Evolutionary conservation across 495 filamentous ascomycete species (phyloP), one percentile per base, ranked within the genome.

Genomic region (Xylaria bambusicola): DNA sequence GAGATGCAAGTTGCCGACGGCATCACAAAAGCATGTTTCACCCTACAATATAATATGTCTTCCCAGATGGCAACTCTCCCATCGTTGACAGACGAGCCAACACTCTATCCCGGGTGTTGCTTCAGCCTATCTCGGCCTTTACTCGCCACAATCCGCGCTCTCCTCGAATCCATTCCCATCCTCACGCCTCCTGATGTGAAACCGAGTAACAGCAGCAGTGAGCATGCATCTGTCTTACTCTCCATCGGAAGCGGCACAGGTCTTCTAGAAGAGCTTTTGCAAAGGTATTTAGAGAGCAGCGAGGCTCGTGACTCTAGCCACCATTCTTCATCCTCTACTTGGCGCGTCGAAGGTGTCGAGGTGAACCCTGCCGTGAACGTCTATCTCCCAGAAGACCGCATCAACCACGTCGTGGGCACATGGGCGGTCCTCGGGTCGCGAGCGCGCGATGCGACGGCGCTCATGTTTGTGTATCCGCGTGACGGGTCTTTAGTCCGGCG

Each of bases 391-490:
- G 29, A 48, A 6, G 45, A 49, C 23, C 55, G 45, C 44, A 31
- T 50, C 33, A 27, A 42, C 13, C 44, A 29, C 9, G 55, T 58
- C 10, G 18, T 9, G 0, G 55, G 55, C 3, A 58, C 45, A n/a
- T 58, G 44, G 44, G 55, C 55, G 6, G 45, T 58, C 3, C 29
- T 36, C 33, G 21, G 20, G n/a, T 42, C 55, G 8, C 55, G 44
- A 3, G 46, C 55, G 3, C 45, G 23, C 23, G 44, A 49, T 35
- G 55, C 55, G 18, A 17, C 21, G 8, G 55, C 17, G 23, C 46
- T 58, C 21, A n/a, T 58, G 23, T 58, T 58, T 45, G 55, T 50
- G 23, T 58, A 58, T 33, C 55, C 55, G 1, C 55, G 55, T 6
- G 23, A 49, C 35, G 45, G 55, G 1, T 33, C 27, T 3, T 9